These are phyloP conservation scores for Nemania diffusa DNA, from an alignment of 2,329 filamentous ascomycete species.

Conservation along the genomic window DNA sequence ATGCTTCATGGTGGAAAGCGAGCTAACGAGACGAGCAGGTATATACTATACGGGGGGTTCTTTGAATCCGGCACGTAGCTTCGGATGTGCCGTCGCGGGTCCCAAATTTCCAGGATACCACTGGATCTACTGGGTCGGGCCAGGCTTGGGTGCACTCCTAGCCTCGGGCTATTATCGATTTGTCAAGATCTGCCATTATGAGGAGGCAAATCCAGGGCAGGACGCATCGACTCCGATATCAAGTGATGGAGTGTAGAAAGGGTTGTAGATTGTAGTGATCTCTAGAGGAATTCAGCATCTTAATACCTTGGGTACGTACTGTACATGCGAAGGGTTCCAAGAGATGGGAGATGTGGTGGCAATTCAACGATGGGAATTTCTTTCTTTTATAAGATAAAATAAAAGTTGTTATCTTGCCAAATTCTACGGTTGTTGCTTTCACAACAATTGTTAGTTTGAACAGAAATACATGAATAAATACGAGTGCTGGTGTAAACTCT, in stretches of 20 bases:
- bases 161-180: constrained; percentile 56
- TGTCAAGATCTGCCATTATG: constrained; percentile 57
- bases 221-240: constrained; percentile 38
- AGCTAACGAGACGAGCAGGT: constrained; percentile 41
- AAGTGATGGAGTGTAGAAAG: constrained; percentile 9
- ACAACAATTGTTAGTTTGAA: too few relatives aligned
- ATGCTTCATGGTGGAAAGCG: background rate
- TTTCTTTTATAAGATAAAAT: too few relatives aligned
- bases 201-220: constrained; percentile 54
- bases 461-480: too few relatives aligned
- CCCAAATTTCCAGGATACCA: constrained; percentile 52
- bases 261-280: too few relatives aligned
- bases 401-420: too few relatives aligned
- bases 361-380: too few relatives aligned
- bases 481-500: too few relatives aligned
- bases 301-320: too few relatives aligned
- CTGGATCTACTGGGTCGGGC: constrained; percentile 61
- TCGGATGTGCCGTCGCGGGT: constrained; percentile 56
- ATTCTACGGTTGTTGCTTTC: too few relatives aligned
- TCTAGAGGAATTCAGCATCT: too few relatives aligned
- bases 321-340: too few relatives aligned
- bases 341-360: too few relatives aligned
- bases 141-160: constrained; percentile 54
- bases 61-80: constrained; percentile 57
- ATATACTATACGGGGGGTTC: constrained; percentile 56